phyloP scores from a whole-genome alignment of 176 grass and related monocot genomes.

The Avena atlantica region DNA sequence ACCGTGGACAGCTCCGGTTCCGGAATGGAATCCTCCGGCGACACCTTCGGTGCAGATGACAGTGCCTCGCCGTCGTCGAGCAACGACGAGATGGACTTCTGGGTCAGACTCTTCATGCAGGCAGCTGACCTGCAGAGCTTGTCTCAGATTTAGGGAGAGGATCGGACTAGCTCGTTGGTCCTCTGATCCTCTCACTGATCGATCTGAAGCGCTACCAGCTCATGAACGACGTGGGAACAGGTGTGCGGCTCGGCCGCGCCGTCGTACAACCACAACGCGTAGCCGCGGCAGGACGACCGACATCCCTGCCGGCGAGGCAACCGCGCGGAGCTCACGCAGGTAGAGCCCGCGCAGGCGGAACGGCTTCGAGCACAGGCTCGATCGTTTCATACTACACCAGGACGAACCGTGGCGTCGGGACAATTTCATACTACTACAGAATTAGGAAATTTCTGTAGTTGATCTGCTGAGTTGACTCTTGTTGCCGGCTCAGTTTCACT shows the following conservation, averaged over 20 bases:
- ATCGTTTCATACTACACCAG: background rate
- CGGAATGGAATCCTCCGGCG: background rate
- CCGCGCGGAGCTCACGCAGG: background rate
- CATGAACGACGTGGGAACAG: background rate
- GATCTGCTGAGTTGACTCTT: background rate
- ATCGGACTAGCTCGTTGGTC: background rate
- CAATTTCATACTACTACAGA: no score
- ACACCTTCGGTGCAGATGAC: background rate
- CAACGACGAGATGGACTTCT: constrained; percentile 69
- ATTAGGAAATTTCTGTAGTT: background rate
- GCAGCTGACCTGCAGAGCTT: constrained; percentile 55
- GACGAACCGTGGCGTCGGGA: background rate
- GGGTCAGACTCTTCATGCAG: constrained; percentile 67
- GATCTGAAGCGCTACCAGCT: background rate
- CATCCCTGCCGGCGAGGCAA: background rate
- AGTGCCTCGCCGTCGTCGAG: constrained; percentile 2
- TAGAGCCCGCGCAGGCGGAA: background rate
- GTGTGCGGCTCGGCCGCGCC: background rate
- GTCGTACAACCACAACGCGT: background rate
- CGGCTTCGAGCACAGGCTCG: background rate
- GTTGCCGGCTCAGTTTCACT: background rate
- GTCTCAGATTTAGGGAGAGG: constrained; percentile 44
- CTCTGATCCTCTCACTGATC: background rate
- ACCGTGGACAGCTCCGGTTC: constrained; percentile 24
- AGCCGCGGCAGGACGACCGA: background rate